These are phyloP conservation scores for Aquilaria malaccensis DNA, from an alignment of 345 rosid genomes.

Conservation along the genomic window DNA sequence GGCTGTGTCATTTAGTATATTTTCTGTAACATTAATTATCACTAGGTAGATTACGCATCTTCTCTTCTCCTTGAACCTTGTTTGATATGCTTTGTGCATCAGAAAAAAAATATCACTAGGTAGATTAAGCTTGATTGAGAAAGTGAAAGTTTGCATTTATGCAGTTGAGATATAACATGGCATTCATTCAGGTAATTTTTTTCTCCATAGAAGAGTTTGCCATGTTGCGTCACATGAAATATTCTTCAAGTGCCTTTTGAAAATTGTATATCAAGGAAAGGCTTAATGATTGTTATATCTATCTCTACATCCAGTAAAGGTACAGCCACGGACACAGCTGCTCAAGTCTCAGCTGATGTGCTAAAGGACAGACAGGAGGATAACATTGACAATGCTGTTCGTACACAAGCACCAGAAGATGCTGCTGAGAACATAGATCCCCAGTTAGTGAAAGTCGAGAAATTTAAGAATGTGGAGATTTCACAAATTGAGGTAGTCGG, in stretches of 20 bases:
- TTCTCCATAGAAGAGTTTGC: background rate
- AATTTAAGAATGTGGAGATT: slow-evolving; percentile 30
- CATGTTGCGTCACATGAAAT: background rate
- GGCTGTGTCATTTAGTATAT: too few species aligned
- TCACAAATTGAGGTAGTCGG: slow-evolving; percentile 25
- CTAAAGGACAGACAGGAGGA: slow-evolving; percentile 12
- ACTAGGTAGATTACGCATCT: too few species aligned
- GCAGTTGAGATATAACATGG: background rate
- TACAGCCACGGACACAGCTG: slow-evolving; percentile 19
- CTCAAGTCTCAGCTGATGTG: slow-evolving; percentile 37
- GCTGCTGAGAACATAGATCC: slow-evolving; percentile 28
- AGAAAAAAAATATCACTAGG: background rate
- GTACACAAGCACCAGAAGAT: slow-evolving; percentile 1
- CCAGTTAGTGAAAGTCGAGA: slow-evolving; percentile 26
- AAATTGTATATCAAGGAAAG: background rate
- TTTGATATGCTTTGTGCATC: too few species aligned
- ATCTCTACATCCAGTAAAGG: slow-evolving; percentile 35
- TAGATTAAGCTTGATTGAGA: background rate
- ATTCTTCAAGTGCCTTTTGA: background rate
- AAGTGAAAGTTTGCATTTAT: background rate
- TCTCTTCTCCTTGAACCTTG: too few species aligned
- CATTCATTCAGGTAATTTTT: background rate
- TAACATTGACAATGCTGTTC: background rate
- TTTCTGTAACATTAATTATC: too few species aligned
- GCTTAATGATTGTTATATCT: slow-evolving; percentile 8